Percentiles rank a stretch among this genome's conserved stretches.
Evolutionary conservation across 192 early-diverging fungal genomes (phyloP).

Genomic region (Umbelopsis ramanniana): DNA sequence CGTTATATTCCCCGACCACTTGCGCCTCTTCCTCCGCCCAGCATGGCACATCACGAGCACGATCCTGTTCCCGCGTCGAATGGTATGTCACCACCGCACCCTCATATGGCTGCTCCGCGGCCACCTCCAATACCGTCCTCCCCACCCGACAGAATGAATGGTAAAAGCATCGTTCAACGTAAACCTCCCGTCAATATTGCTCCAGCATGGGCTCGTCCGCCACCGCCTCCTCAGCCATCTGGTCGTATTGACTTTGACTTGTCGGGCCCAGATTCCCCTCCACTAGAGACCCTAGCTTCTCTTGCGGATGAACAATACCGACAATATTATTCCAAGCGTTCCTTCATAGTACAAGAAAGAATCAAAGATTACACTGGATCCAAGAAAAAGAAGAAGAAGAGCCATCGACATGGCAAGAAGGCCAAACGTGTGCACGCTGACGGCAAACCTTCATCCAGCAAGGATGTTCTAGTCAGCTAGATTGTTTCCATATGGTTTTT

Average conservation of each 20-base stretch:
- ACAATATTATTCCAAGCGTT: conserved; percentile 23
- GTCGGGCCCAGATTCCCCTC: conserved; percentile 24
- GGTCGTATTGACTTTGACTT: conserved; percentile 16
- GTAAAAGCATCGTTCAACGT: neutral
- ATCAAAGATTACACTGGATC: conserved; percentile 13
- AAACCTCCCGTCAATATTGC: conserved; percentile 18
- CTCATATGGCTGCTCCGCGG: neutral
- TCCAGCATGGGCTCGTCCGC: neutral
- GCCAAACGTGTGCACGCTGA: neutral
- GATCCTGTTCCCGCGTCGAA: neutral
- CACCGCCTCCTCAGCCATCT: conserved; percentile 4
- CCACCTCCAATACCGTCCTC: neutral
- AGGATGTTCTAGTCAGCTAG: conserved; percentile 18
- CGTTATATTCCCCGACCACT: conserved; percentile 4
- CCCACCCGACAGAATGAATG: neutral
- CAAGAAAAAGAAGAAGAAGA: conserved; percentile 16
- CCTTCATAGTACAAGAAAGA: conserved; percentile 12
- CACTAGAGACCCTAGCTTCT: conserved; percentile 29
- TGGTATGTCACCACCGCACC: neutral
- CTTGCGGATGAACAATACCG: conserved; percentile 31
- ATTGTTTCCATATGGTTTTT: neutral
- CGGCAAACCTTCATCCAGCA: neutral
- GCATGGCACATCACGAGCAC: conserved; percentile 1
- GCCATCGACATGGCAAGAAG: neutral
- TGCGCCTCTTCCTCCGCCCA: conserved; percentile 5